Conservation (phyloP, 495 filamentous ascomycete species). For the Friedmanniomyces endolithicus region DNA sequence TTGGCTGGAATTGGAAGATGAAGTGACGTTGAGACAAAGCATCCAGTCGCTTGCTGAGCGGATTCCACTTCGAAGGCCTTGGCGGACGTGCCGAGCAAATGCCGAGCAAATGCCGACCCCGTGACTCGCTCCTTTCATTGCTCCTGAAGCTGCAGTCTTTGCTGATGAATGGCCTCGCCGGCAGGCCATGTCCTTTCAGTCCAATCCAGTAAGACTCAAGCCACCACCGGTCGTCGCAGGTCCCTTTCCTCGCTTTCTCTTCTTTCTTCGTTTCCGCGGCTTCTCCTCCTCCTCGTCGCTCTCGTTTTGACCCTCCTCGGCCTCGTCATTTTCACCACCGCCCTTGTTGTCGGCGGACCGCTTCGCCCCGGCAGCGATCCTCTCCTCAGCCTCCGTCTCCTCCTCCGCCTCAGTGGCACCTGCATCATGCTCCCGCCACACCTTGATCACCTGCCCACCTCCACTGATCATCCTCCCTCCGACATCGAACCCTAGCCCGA, state of each 20-base stretch:
- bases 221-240: neutral
- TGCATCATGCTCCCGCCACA: slow-evolving; percentile 57
- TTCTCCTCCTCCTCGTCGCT: slow-evolving; percentile 32
- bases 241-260: slow-evolving; percentile 48
- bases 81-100: no score
- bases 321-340: slow-evolving; percentile 24
- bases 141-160: no score
- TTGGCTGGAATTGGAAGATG: no score
- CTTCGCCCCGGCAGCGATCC: slow-evolving; percentile 26
- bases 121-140: no score
- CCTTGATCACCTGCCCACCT: slow-evolving; percentile 69
- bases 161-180: no score
- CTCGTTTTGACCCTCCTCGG: slow-evolving; percentile 35
- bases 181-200: slow-evolving; percentile 5
- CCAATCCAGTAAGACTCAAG: slow-evolving; percentile 17
- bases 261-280: slow-evolving; percentile 31
- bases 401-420: slow-evolving; percentile 30
- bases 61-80: no score
- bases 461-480: slow-evolving; percentile 75
- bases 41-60: no score
- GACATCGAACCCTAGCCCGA: slow-evolving; percentile 68
- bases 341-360: slow-evolving; percentile 25
- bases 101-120: no score
- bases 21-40: no score
- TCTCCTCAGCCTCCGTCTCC: slow-evolving; percentile 34